These are phyloP conservation scores for Xylaria sp. DNA, from an alignment of 2,329 filamentous ascomycete species.

Conservation along the genomic window DNA sequence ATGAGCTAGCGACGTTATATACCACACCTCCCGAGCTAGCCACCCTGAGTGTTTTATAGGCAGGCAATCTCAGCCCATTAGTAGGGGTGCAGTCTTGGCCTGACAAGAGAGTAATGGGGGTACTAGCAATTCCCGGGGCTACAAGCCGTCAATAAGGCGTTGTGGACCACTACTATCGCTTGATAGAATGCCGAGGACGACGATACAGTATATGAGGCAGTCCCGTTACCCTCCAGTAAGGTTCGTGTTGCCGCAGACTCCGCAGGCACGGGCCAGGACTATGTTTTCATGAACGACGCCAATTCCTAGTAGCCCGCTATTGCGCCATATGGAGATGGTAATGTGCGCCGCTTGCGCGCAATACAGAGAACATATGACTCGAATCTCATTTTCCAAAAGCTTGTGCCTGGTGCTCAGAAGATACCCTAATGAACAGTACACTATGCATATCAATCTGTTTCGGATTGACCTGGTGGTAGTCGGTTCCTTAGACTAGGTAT, in stretches of 20 bases:
- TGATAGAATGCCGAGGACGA: not conserved
- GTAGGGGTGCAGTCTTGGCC: not conserved
- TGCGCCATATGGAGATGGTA: not conserved
- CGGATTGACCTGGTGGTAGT: no score
- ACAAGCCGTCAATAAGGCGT: not conserved
- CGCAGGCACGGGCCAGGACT: no score
- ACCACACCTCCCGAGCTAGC: no score
- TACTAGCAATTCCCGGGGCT: not conserved
- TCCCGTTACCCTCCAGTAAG: not conserved
- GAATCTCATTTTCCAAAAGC: not conserved
- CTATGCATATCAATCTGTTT: no score
- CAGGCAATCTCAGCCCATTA: no score
- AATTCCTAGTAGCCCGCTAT: not conserved
- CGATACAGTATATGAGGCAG: not conserved
- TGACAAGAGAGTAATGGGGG: not conserved
- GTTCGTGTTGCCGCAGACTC: not conserved
- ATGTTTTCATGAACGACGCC: not conserved
- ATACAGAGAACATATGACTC: not conserved
- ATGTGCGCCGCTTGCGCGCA: not conserved
- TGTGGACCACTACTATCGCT: no score
- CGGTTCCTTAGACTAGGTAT: no score
- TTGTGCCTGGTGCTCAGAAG: no score
- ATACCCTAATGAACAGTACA: no score
- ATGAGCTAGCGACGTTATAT: not conserved
- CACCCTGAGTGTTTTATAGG: no score